Conservation (phyloP, 352 stramenopile species). For the Pythium chondricola region DNA sequence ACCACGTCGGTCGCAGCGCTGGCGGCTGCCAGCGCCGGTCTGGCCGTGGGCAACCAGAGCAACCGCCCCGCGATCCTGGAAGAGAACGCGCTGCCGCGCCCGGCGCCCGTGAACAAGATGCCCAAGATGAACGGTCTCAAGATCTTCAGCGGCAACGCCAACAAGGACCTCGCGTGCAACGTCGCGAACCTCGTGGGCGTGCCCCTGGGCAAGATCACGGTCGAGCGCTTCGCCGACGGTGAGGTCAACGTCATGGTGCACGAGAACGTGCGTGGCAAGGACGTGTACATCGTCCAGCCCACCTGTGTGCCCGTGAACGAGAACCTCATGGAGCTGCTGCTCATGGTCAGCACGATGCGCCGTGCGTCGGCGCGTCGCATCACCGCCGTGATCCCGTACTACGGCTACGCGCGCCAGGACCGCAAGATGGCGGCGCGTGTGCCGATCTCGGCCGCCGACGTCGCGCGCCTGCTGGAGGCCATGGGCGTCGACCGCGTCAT, state of each 20-base stretch:
- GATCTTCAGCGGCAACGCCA: slow-evolving; percentile 98
- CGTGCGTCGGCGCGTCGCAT: slow-evolving; percentile 97
- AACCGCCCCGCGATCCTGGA: slow-evolving; percentile 35
- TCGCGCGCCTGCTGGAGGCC: slow-evolving; percentile 79
- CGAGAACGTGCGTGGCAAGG: slow-evolving; percentile 99
- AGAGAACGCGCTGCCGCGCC: slow-evolving; percentile 38
- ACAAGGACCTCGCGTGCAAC: slow-evolving; percentile 94
- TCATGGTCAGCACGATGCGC: slow-evolving; percentile 97
- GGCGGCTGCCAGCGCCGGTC: slow-evolving; percentile 36
- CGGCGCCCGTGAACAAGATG: slow-evolving; percentile 71
- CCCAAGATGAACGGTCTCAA: slow-evolving; percentile 92
- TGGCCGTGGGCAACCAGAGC: slow-evolving; percentile 33
- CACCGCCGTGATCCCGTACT: slow-evolving; percentile 98
- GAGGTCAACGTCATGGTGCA: slow-evolving; percentile 99
- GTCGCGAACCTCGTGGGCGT: slow-evolving; percentile 97
- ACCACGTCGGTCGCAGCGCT: slow-evolving; percentile 44
- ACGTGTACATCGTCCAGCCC: slow-evolving; percentile 99
- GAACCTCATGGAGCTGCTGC: slow-evolving; percentile 99
- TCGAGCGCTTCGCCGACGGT: slow-evolving; percentile 98
- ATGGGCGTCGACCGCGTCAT: slow-evolving; percentile 88
- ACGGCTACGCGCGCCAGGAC: slow-evolving; percentile 88
- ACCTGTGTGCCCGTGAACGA: slow-evolving; percentile 99
- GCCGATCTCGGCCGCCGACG: slow-evolving; percentile 94
- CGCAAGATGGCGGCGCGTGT: slow-evolving; percentile 93
- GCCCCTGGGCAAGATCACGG: slow-evolving; percentile 96